A percentile compares a stretch with the other conserved stretches of the same genome.
These are phyloP conservation scores for Myotisia sp. DNA, from an alignment of 2,329 filamentous ascomycete genomes.

Conservation along the genomic window DNA sequence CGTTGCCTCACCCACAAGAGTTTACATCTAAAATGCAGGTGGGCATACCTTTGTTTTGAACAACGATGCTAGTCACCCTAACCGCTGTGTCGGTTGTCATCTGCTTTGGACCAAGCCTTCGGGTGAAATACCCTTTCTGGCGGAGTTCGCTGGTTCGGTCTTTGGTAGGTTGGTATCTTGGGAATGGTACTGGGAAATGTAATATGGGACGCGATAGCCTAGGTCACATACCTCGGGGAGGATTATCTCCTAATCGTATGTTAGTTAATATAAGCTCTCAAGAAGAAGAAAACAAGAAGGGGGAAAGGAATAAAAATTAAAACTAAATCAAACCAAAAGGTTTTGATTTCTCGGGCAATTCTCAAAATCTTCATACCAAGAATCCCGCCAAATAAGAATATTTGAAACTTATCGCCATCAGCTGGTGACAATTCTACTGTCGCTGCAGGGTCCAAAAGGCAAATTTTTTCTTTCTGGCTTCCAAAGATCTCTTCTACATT, in stretches of 20 bases:
- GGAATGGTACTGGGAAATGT: not conserved
- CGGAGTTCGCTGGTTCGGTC: constrained; percentile 92
- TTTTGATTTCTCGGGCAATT: not conserved
- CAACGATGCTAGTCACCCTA: constrained; percentile 76
- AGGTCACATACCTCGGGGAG: constrained; percentile 58
- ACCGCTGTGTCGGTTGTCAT: constrained; percentile 99
- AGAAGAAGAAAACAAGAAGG: no score
- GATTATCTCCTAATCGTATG: constrained; percentile 91
- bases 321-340: not conserved
- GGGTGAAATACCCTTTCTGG: constrained; percentile 79
- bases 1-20: not conserved
- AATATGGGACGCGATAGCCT: constrained; percentile 12
- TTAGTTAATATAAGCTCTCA: no score
- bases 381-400: constrained; percentile 92
- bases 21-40: not conserved
- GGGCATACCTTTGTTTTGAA: constrained; percentile 61
- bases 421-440: constrained; percentile 66
- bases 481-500: constrained; percentile 74
- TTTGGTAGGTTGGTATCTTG: constrained; percentile 22
- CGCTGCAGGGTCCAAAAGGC: constrained; percentile 77
- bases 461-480: constrained; percentile 59
- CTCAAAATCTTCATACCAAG: constrained; percentile 46
- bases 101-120: constrained; percentile 78
- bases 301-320: no score
- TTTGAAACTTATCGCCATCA: constrained; percentile 70